These are phyloP conservation scores for Pisolithus tinctorius DNA, from an alignment of 768 basidiomycete genomes.

Conservation along the genomic window DNA sequence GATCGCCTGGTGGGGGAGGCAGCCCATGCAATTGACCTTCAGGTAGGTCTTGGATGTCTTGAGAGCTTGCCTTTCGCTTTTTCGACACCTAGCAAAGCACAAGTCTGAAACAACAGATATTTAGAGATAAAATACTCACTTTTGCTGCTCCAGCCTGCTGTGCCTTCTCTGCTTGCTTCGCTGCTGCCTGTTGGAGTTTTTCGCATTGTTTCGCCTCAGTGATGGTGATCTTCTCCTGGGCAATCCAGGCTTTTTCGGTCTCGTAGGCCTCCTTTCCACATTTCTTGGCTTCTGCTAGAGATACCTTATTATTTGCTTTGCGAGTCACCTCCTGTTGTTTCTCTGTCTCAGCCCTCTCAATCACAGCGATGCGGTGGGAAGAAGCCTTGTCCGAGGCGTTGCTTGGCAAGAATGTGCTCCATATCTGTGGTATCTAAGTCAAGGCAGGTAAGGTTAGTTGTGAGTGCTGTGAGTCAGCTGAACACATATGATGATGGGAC, in stretches of 20 bases:
- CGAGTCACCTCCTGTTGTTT: too few relatives aligned
- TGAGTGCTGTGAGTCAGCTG: not conserved
- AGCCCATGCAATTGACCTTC: not conserved
- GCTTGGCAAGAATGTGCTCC: too few relatives aligned
- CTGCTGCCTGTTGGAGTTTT: not conserved
- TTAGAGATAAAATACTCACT: too few relatives aligned
- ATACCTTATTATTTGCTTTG: too few relatives aligned
- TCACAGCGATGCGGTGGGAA: too few relatives aligned
- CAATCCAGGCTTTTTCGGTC: too few relatives aligned
- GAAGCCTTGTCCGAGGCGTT: too few relatives aligned
- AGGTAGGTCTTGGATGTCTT: not conserved
- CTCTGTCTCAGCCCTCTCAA: too few relatives aligned
- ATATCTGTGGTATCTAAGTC: constrained; percentile 13
- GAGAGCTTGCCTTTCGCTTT: not conserved
- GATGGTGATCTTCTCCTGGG: not conserved
- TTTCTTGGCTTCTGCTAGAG: too few relatives aligned
- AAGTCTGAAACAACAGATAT: too few relatives aligned
- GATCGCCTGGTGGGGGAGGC: not conserved
- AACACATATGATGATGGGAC: constrained; percentile 22
- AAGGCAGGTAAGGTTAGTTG: not conserved
- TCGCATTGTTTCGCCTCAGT: constrained; percentile 2
- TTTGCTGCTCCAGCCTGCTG: not conserved
- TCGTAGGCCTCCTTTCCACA: too few relatives aligned
- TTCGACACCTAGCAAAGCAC: too few relatives aligned
- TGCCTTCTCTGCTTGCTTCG: not conserved